Percentiles rank a stretch among this genome's conserved stretches.
These are phyloP conservation scores for Quercus parvula DNA, from an alignment of 306 rosid species.

Conservation along the genomic window DNA sequence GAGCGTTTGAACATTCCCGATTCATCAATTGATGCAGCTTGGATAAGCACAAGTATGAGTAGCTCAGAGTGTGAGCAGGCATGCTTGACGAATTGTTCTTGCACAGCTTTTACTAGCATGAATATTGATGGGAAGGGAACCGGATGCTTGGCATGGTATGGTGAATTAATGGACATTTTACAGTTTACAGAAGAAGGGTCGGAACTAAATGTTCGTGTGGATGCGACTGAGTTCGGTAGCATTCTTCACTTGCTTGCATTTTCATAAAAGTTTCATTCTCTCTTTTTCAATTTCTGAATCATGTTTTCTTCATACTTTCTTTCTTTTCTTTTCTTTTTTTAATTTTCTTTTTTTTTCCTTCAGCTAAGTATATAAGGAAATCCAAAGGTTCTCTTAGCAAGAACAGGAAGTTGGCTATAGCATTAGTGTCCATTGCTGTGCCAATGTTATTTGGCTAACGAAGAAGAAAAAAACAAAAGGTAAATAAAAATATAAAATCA, in stretches of 20 bases:
- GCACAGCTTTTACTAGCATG: constrained; percentile 26
- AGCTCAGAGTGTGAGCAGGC: constrained; percentile 1
- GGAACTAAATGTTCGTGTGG: no score
- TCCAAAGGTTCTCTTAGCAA: background rate
- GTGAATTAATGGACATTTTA: no score
- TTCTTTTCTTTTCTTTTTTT: no score
- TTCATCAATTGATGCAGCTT: background rate
- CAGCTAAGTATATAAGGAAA: background rate
- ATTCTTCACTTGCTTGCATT: background rate
- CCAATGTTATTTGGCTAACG: background rate
- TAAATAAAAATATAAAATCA: background rate
- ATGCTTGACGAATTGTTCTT: constrained; percentile 33
- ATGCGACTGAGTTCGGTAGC: no score
- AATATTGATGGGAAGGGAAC: background rate
- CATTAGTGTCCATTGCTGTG: background rate
- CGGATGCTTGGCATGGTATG: constrained; percentile 3
- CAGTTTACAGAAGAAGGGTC: no score
- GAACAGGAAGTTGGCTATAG: background rate
- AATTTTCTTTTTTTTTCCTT: no score
- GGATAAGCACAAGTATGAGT: background rate
- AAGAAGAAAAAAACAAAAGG: background rate
- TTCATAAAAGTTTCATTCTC: background rate
- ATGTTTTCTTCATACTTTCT: background rate
- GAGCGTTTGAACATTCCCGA: background rate
- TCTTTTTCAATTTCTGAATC: background rate